Base-by-base conservation (phyloP, 2,329 filamentous ascomycete species). In the Penicillium capsulatum region DNA sequence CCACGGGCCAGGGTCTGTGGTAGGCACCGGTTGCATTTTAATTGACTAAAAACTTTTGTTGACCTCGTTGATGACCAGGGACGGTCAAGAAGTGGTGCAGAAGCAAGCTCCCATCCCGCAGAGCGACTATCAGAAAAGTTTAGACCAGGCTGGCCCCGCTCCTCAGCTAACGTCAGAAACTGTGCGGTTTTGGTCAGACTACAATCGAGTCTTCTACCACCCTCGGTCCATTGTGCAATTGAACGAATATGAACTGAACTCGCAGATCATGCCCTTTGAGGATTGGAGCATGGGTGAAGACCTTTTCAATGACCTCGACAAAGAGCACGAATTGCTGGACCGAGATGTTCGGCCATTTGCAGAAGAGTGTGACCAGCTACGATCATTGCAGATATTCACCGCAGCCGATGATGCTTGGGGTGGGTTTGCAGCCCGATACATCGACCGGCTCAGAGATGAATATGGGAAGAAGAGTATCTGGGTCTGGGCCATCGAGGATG, bases 131-230 rank as follows among this genome's bases (percentile, higher is more conserved):
- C 88, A 94, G 58, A 75, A 79, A 56, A 84, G 81, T 48, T 78
- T 97, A 3, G 86, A 96, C 52, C 67, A 79, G 19, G 89, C 88
- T 15, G 61, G 76, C 4, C 64, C 77, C 3, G 74, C 82, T 4
- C 77, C 84, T 0, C 68, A 72, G 36, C 74, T 95, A 14, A 83
- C 76, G 1, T 73, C 80, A 1, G 77, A 81, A 5, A 77, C 79
- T 8, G 85, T 97, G n/a, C 80, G 88, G 38, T 97, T 92, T 68
- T 98, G 92, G 91, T 94, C 89, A 20, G 92, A 98, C 65, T 97
- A 89, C 66, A 94, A 87, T 53, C 80, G 88, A 17, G 78, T 92
- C n/a, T 98, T 81, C 66, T 96, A 86, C 61, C 90, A 97, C 60
- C 92, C 92, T 7, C 80, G 79, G 38, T 95, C 89, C 9, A 79